phyloP scores from a whole-genome alignment of 2,329 filamentous ascomycete species.

The Allantophomopsis cytisporea region DNA sequence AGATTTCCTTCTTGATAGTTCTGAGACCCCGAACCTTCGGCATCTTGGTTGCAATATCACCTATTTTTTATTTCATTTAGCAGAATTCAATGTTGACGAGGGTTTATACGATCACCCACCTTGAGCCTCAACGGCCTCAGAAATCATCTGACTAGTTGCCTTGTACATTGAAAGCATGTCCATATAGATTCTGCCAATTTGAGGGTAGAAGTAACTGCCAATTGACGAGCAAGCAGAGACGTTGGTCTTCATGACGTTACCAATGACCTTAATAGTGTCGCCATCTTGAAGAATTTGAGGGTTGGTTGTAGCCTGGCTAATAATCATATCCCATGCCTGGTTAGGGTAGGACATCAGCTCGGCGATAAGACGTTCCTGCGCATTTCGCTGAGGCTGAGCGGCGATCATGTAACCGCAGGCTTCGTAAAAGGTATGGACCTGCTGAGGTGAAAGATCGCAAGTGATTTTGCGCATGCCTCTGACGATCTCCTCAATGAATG shows the following conservation, averaged over 20 bases:
- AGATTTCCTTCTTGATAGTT: conserved; percentile 98
- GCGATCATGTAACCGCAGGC: conserved; percentile 99
- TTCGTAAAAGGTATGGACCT: conserved; percentile 98
- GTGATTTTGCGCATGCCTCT: conserved; percentile 93
- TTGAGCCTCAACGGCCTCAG: conserved; percentile 76
- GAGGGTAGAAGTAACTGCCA: conserved; percentile 93
- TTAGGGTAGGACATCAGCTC: conserved; percentile 94
- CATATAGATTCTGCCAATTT: conserved; percentile 93
- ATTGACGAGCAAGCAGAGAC: conserved; percentile 97
- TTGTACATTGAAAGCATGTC: conserved; percentile 99
- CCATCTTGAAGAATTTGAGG: conserved; percentile 78
- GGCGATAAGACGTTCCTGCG: conserved; percentile 80
- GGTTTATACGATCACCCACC: conserved; percentile 32
- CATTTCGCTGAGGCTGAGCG: conserved; percentile 86
- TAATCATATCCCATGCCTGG: conserved; percentile 89
- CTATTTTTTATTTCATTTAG: conserved; percentile 35
- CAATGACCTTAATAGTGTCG: conserved; percentile 96
- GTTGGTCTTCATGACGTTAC: conserved; percentile 99
- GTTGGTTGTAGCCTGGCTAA: conserved; percentile 72
- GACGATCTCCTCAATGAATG: conserved; percentile 98
- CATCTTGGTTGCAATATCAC: conserved; percentile 91
- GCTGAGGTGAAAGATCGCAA: conserved; percentile 85
- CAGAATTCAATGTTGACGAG: not conserved
- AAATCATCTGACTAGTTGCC: conserved; percentile 91
- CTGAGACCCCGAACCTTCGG: conserved; percentile 88